A percentile compares a stretch with the other conserved stretches of the same genome.
These are phyloP conservation scores for Xerocomus nothofagi DNA, from an alignment of 1,284 basidiomycete genomes.

Conservation along the genomic window DNA sequence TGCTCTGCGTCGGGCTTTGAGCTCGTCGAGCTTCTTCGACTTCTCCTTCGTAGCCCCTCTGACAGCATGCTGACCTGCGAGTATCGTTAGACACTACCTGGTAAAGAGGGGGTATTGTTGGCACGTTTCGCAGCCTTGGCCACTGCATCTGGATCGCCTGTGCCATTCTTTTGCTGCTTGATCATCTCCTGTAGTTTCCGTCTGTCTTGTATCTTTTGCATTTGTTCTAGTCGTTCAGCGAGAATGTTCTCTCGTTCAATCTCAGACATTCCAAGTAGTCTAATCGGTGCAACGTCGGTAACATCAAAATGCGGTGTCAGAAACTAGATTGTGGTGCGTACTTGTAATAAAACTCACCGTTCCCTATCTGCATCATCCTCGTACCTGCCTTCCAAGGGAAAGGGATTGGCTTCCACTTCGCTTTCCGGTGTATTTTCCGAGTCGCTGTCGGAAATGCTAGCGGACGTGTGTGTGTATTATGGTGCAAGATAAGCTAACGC, in stretches of 20 bases:
- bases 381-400: slow-evolving; percentile 90
- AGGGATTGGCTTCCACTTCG: slow-evolving; percentile 69
- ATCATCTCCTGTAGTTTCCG: slow-evolving; percentile 77
- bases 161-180: slow-evolving; percentile 55
- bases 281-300: slow-evolving; percentile 35
- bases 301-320: slow-evolving; percentile 20
- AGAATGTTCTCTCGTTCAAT: slow-evolving; percentile 87
- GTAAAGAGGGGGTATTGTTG: slow-evolving; percentile 21
- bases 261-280: slow-evolving; percentile 80
- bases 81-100: slow-evolving; percentile 6
- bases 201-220: slow-evolving; percentile 75
- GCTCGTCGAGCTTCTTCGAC: slow-evolving; percentile 74
- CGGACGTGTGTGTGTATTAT: slow-evolving; percentile 4
- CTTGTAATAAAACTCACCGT: slow-evolving; percentile 50
- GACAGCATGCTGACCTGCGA: slow-evolving; percentile 67
- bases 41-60: slow-evolving; percentile 86
- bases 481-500: slow-evolving; percentile 4
- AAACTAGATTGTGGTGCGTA: slow-evolving; percentile 22
- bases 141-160: slow-evolving; percentile 57
- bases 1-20: slow-evolving; percentile 79
- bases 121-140: slow-evolving; percentile 73
- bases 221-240: slow-evolving; percentile 76
- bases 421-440: slow-evolving; percentile 58
- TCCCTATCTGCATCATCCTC: slow-evolving; percentile 81
- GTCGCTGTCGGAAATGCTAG: slow-evolving; percentile 42